Conservation (phyloP, 2,329 filamentous ascomycete genomes). For the Arthrobotrys pseudoclavata region DNA sequence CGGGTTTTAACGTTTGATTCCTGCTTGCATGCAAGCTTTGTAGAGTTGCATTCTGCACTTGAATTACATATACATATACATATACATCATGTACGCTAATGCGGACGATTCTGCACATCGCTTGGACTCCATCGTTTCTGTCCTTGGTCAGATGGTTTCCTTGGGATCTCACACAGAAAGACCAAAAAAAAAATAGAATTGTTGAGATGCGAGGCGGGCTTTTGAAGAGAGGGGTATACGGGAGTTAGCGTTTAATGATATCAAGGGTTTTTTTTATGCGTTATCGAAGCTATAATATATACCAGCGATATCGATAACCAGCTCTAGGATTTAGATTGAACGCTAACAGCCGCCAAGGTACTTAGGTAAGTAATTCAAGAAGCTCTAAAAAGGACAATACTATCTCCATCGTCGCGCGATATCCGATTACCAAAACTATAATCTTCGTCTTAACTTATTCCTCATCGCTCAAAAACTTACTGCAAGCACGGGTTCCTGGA, state of each 20-base stretch:
- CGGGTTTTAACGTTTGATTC: neutral
- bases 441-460: neutral
- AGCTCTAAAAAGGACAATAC: neutral
- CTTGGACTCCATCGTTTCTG: slow-evolving; percentile 51
- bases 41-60: slow-evolving; percentile 30
- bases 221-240: neutral
- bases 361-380: neutral
- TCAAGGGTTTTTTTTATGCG: neutral
- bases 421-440: slow-evolving; percentile 35
- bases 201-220: slow-evolving; percentile 20
- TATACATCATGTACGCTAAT: slow-evolving; percentile 32
- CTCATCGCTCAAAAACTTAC: neutral
- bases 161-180: slow-evolving; percentile 13
- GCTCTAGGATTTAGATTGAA: neutral
- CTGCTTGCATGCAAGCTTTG: slow-evolving; percentile 16
- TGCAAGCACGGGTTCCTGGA: slow-evolving; percentile 19
- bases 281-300: neutral
- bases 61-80: slow-evolving; percentile 37
- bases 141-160: slow-evolving; percentile 45
- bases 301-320: neutral
- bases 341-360: neutral
- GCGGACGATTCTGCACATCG: slow-evolving; percentile 42
- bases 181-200: neutral
- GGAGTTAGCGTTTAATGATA: neutral
- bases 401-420: slow-evolving; percentile 33